Evolutionary conservation across 1,284 basidiomycete genomes (phyloP), one percentile per base, ranked within the genome.

Genomic region (Moniliella sp.): DNA sequence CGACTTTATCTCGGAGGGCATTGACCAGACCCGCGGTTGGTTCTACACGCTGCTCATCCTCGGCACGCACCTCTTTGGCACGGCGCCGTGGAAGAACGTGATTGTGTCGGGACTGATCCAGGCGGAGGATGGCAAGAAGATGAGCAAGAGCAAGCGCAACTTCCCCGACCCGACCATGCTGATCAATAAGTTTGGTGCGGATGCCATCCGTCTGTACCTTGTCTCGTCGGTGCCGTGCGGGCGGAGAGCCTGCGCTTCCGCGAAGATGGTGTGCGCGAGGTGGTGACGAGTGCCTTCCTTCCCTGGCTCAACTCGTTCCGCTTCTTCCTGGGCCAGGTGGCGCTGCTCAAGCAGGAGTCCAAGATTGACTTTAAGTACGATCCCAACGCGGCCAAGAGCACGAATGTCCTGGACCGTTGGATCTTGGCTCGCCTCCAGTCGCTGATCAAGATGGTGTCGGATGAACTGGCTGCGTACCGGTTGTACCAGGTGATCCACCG

Each of bases 271-370:
- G 91, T 99, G 35, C 79, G 82, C 48, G 88, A 94, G 49, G 84
- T 97, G 39, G 71, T 97, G 48, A 79, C 83, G 18, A 77, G 81
- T 14, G 86, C 93, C 17, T 76, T 97, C 47, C 69, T 94, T 25
- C 91, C 88, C n/a, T 94, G 88, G 84, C 73, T 97, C 61, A 97
- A 97, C 63, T 81, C 84, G 33, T 88, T 88, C 74, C 81, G 88
- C 45, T 99, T 99, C 72, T 93, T 97, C 74, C 70, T 94, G 35
- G 83, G 81, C n/a, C 88, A 94, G 61, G 81, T 76, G 26, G 75
- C 75, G 8, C 66, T 97, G 18, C 69, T 84, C 46, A 78, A 84
- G 63, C 91, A 91, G 62, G 73, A 73, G 14, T 71, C 71, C 5
- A 75, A 74, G 15, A 66, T 74, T 38, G 73, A 76, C 38, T 97